A percentile compares a stretch with the other conserved stretches of the same genome.
Conservation (phyloP, 495 filamentous ascomycete genomes). For the Lophiotrema nucula region DNA sequence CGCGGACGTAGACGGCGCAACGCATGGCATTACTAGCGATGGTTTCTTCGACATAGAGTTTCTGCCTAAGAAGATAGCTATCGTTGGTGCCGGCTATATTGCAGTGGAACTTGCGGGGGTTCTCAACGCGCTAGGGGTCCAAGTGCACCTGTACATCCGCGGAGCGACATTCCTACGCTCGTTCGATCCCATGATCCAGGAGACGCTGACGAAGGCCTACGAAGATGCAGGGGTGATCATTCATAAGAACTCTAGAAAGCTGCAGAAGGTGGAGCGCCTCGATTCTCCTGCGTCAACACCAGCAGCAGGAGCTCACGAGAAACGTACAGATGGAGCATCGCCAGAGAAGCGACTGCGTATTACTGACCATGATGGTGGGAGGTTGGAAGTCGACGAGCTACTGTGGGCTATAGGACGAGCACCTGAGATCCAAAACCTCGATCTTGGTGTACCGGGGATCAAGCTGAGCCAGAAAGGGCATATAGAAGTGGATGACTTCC, state of each 20-base stretch:
- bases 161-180: constrained; percentile 27
- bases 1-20: constrained; percentile 48
- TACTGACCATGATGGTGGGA: constrained; percentile 18
- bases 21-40: constrained; percentile 60
- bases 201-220: constrained; percentile 30
- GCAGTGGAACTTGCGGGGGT: constrained; percentile 33
- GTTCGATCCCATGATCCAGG: constrained; percentile 35
- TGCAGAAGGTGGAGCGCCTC: constrained; percentile 27
- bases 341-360: constrained; percentile 25
- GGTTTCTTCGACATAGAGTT: constrained; percentile 34
- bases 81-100: constrained; percentile 31
- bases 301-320: constrained; percentile 11
- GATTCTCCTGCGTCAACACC: constrained; percentile 7
- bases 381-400: constrained; percentile 27
- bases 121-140: constrained; percentile 31
- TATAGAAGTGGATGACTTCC: constrained; percentile 56
- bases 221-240: constrained; percentile 29
- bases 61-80: constrained; percentile 23
- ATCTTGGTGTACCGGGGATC: constrained; percentile 15
- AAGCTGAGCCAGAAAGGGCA: constrained; percentile 41
- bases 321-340: constrained; percentile 13
- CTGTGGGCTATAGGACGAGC: constrained; percentile 32
- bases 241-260: constrained; percentile 21
- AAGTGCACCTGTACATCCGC: constrained; percentile 33
- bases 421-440: constrained; percentile 16